Percentiles rank a stretch among this genome's conserved stretches.
Evolutionary conservation across 2,329 filamentous ascomycete species (phyloP).

Genomic region (Diplodia corticola): DNA sequence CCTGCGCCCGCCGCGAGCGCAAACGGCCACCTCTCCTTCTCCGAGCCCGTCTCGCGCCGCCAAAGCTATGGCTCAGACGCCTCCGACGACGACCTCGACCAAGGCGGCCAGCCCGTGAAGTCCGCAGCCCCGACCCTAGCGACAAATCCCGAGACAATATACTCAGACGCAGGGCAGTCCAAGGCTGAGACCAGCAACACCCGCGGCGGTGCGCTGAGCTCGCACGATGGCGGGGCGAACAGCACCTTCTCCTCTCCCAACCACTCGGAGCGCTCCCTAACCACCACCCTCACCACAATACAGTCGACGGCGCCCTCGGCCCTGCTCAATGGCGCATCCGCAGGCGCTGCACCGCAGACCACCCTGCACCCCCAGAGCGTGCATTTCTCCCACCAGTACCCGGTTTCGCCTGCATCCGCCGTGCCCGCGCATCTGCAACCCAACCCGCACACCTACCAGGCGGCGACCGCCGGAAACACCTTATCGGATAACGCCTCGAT

Average conservation of each 20-base stretch:
- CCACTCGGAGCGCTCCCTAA: constrained; percentile 76
- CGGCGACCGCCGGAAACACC: constrained; percentile 79
- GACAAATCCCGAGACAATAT: constrained; percentile 76
- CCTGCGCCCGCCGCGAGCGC: constrained; percentile 51
- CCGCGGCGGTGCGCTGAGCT: constrained; percentile 57
- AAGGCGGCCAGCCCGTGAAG: constrained; percentile 57
- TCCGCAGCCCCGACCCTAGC: constrained; percentile 78
- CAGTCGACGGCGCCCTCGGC: constrained; percentile 69
- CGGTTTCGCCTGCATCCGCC: constrained; percentile 64
- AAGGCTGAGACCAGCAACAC: constrained; percentile 78
- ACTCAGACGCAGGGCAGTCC: constrained; percentile 74
- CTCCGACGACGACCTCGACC: constrained; percentile 41
- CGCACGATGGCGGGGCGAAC: constrained; percentile 60
- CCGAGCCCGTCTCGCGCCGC: constrained; percentile 47
- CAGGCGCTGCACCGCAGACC: constrained; percentile 33
- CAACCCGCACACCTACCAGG: constrained; percentile 68
- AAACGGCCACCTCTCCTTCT: constrained; percentile 51
- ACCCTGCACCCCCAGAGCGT: constrained; percentile 37
- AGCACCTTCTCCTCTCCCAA: constrained; percentile 81
- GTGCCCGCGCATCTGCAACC: constrained; percentile 70
- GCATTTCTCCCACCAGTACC: constrained; percentile 61
- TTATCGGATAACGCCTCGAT: constrained; percentile 85
- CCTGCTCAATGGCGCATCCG: constrained; percentile 39
- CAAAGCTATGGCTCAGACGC: constrained; percentile 62
- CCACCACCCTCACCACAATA: constrained; percentile 82